Evolutionary conservation across 2,329 filamentous ascomycete genomes (phyloP).

Genomic region (Dryadomyces quercus-mongolicae): DNA sequence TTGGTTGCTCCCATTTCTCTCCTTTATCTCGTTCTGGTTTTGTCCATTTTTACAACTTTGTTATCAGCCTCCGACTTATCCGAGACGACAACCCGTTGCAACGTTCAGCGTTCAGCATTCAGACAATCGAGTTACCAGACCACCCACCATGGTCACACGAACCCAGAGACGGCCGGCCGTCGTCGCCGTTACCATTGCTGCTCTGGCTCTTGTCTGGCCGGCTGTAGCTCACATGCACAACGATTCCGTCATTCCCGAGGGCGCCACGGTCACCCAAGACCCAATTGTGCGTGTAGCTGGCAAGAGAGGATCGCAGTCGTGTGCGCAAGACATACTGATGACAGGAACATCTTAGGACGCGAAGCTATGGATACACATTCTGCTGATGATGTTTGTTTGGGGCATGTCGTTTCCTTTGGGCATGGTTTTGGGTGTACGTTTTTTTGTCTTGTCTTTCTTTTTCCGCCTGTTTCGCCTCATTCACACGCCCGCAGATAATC

Average conservation of each 20-base stretch:
- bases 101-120: not conserved
- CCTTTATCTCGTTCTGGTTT: not conserved
- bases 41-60: not conserved
- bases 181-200: constrained; percentile 3
- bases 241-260: constrained; percentile 48
- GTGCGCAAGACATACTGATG: not conserved
- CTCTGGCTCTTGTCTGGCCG: constrained; percentile 8
- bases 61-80: not conserved
- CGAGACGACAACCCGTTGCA: not conserved
- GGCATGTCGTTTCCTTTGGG: constrained; percentile 86
- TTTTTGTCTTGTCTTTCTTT: not conserved
- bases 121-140: not conserved
- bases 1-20: not conserved
- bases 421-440: constrained; percentile 82
- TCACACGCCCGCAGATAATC: constrained; percentile 49
- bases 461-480: not conserved
- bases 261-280: constrained; percentile 56
- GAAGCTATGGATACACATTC: constrained; percentile 87
- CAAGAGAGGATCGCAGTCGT: not conserved
- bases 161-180: not conserved
- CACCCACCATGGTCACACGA: not conserved
- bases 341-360: constrained; percentile 46
- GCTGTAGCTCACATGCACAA: constrained; percentile 34
- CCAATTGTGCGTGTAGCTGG: constrained; percentile 28
- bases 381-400: constrained; percentile 76